Conservation (phyloP, 2,329 filamentous ascomycete genomes). For the Ceratocystis cacaofunesta region DNA sequence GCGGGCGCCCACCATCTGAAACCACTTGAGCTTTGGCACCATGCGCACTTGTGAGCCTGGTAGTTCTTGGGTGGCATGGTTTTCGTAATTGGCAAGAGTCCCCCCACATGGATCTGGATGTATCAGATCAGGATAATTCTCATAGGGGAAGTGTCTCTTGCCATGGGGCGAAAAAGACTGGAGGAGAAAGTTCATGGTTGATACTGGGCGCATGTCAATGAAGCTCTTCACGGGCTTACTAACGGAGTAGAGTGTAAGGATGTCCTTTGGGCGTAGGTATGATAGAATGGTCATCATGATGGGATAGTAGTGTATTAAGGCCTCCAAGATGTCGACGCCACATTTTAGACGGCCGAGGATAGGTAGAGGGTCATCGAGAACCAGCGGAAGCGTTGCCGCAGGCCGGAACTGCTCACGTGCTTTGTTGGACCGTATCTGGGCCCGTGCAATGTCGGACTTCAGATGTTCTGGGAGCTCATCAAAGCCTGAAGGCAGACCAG, state of each 20-base stretch:
- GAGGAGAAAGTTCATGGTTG: conserved; percentile 43
- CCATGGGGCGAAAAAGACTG: conserved; percentile 39
- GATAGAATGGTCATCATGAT: conserved; percentile 24
- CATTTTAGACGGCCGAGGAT: not conserved
- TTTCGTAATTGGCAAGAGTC: conserved; percentile 24
- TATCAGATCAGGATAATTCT: conserved; percentile 41
- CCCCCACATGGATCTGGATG: conserved; percentile 44
- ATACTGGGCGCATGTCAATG: conserved; percentile 43
- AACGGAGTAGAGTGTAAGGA: conserved; percentile 50
- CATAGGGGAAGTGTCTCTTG: conserved; percentile 43
- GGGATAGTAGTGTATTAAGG: conserved; percentile 32
- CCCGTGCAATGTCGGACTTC: conserved; percentile 4
- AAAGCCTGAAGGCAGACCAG: conserved; percentile 11
- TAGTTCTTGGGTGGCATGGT: conserved; percentile 15
- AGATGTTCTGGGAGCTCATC: conserved; percentile 7
- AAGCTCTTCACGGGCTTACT: conserved; percentile 47
- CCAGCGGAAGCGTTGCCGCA: conserved; percentile 17
- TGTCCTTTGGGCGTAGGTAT: conserved; percentile 35
- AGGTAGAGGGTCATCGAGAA: conserved; percentile 13
- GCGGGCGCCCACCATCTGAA: conserved; percentile 49
- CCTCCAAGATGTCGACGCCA: conserved; percentile 30
- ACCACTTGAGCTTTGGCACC: conserved; percentile 51
- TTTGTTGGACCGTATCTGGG: not conserved
- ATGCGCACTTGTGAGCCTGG: conserved; percentile 26
- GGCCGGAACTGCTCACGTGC: not conserved